Conservation (phyloP, 129 eudicot genomes). For the Saposhnikovia divaricata region DNA sequence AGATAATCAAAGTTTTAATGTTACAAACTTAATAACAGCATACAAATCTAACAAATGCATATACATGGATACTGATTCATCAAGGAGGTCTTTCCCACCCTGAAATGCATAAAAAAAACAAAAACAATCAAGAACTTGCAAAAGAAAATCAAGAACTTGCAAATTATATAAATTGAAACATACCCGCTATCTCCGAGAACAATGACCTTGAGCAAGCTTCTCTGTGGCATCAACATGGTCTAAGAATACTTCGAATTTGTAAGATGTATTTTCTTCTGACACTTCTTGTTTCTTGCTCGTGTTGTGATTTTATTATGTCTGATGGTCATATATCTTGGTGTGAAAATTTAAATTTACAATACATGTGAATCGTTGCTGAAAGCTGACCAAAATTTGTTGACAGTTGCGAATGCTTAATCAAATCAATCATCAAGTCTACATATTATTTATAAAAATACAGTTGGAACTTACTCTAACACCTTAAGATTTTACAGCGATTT, state of each 20-base stretch:
- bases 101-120: constrained; percentile 14
- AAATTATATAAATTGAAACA: neutral
- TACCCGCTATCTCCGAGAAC: constrained; percentile 89
- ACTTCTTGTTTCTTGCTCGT: neutral
- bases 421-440: too few relatives aligned
- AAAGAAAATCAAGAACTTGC: neutral
- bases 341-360: too few relatives aligned
- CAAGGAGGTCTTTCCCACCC: constrained; percentile 74
- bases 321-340: neutral
- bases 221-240: constrained; percentile 41
- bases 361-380: too few relatives aligned
- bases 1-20: neutral
- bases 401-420: too few relatives aligned
- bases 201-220: constrained; percentile 81
- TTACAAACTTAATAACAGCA: neutral
- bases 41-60: neutral
- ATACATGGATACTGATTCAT: constrained; percentile 45
- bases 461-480: too few relatives aligned
- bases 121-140: neutral
- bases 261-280: too few relatives aligned
- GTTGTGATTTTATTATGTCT: neutral
- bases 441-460: too few relatives aligned
- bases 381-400: too few relatives aligned
- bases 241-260: too few relatives aligned
- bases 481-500: too few relatives aligned